A percentile compares a stretch with the other conserved stretches of the same genome.
These are phyloP conservation scores for Penstemon newberryi DNA, from an alignment of 257 asterid species.

Conservation along the genomic window DNA sequence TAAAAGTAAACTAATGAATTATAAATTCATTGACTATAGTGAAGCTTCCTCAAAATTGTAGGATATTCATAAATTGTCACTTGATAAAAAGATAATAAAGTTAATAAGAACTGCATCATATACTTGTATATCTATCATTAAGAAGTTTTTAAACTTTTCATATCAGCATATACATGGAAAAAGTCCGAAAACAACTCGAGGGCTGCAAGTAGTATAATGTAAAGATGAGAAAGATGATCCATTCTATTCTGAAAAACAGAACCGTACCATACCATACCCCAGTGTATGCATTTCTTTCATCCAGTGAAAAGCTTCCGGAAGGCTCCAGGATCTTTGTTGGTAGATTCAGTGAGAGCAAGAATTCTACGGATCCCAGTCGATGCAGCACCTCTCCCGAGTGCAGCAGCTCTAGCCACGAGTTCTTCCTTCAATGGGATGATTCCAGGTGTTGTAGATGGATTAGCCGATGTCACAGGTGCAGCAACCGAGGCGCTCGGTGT, in stretches of 20 bases:
- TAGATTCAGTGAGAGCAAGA: slow-evolving; percentile 84
- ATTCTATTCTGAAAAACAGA: slow-evolving; percentile 11
- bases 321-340: slow-evolving; percentile 90
- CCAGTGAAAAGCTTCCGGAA: slow-evolving; percentile 86
- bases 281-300: slow-evolving; percentile 33
- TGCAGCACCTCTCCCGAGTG: slow-evolving; percentile 97
- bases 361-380: slow-evolving; percentile 87
- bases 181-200: slow-evolving; percentile 6
- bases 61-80: no score
- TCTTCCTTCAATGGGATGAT: slow-evolving; percentile 78
- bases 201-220: background rate
- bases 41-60: no score
- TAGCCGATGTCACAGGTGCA: slow-evolving; percentile 44
- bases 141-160: slow-evolving; percentile 7
- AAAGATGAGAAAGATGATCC: background rate
- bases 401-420: slow-evolving; percentile 93
- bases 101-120: no score
- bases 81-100: no score
- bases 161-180: slow-evolving; percentile 16
- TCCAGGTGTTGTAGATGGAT: slow-evolving; percentile 37
- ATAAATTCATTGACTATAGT: no score
- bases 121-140: no score
- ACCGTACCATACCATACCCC: background rate
- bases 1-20: no score
- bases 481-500: slow-evolving; percentile 35